Percentiles rank a stretch among this genome's conserved stretches.
phyloP scores from a whole-genome alignment of 768 basidiomycete genomes.

The Udeniomyces megalosporus region DNA sequence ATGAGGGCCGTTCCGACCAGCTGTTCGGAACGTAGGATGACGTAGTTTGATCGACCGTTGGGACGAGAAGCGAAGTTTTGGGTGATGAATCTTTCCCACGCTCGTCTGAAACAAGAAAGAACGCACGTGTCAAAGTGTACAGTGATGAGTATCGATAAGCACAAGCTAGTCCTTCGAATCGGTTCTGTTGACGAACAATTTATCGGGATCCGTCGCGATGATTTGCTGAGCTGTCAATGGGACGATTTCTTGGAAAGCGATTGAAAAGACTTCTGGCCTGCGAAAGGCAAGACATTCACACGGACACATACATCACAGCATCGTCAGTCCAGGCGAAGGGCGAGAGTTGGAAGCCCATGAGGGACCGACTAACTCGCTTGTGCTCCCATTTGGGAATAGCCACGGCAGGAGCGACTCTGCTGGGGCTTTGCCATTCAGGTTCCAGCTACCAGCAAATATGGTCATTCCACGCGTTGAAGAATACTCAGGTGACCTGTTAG shows the following conservation, averaged over 20 bases:
- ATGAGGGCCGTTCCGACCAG: slow-evolving; percentile 88
- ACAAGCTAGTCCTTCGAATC: no score
- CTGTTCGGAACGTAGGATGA: slow-evolving; percentile 83
- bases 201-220: slow-evolving; percentile 85
- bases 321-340: not conserved
- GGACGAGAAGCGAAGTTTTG: slow-evolving; percentile 59
- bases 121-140: no score
- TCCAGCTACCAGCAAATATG: slow-evolving; percentile 87
- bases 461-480: slow-evolving; percentile 55
- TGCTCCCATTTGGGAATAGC: slow-evolving; percentile 57
- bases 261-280: slow-evolving; percentile 74
- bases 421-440: slow-evolving; percentile 75
- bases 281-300: not conserved
- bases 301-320: not conserved
- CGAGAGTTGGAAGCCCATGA: not conserved
- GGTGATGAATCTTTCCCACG: slow-evolving; percentile 72
- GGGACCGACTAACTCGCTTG: not conserved
- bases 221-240: slow-evolving; percentile 96
- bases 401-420: slow-evolving; percentile 72
- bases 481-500: slow-evolving; percentile 57
- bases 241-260: slow-evolving; percentile 95
- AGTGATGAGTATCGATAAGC: no score
- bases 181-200: slow-evolving; percentile 42
- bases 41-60: slow-evolving; percentile 54
- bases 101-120: slow-evolving; percentile 38